phyloP scores from a whole-genome alignment of 139 green algal species.

The Chlorella ohadii region DNA sequence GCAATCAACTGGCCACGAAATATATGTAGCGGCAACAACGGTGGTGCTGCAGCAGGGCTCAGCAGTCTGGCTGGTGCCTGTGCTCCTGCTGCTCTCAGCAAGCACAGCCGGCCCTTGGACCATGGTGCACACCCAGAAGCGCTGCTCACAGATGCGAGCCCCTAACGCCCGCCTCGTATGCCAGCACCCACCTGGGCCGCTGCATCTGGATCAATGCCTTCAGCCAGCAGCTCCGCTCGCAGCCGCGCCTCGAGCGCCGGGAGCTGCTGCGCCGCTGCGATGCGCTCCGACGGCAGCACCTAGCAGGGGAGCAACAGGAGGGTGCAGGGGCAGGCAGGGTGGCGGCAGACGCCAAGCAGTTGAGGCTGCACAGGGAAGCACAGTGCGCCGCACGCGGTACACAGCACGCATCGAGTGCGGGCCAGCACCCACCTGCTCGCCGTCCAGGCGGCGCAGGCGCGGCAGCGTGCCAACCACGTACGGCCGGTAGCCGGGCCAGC shows the following conservation, averaged over 20 bases:
- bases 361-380: neutral
- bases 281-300: conserved; percentile 24
- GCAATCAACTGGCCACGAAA: too few relatives aligned
- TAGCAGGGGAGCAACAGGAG: conserved; percentile 42
- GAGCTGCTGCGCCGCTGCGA: conserved; percentile 17
- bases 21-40: too few relatives aligned
- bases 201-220: conserved; percentile 3
- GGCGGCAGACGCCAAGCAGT: too few relatives aligned
- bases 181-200: conserved; percentile 4
- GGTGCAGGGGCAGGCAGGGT: neutral
- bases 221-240: conserved; percentile 11
- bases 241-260: neutral
- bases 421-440: neutral
- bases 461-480: conserved; percentile 86
- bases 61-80: too few relatives aligned
- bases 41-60: too few relatives aligned
- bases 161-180: too few relatives aligned
- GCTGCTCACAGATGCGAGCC: too few relatives aligned
- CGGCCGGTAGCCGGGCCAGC: conserved; percentile 79
- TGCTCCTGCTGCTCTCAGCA: too few relatives aligned
- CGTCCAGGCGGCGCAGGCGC: conserved; percentile 68
- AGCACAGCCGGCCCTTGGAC: too few relatives aligned
- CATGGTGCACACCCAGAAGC: too few relatives aligned
- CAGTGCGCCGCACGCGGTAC: too few relatives aligned
- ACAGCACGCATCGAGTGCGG: too few relatives aligned